Percentiles rank a stretch among this genome's conserved stretches.
Evolutionary conservation across 768 basidiomycete species (phyloP).

Genomic region (Ramaria sp.): DNA sequence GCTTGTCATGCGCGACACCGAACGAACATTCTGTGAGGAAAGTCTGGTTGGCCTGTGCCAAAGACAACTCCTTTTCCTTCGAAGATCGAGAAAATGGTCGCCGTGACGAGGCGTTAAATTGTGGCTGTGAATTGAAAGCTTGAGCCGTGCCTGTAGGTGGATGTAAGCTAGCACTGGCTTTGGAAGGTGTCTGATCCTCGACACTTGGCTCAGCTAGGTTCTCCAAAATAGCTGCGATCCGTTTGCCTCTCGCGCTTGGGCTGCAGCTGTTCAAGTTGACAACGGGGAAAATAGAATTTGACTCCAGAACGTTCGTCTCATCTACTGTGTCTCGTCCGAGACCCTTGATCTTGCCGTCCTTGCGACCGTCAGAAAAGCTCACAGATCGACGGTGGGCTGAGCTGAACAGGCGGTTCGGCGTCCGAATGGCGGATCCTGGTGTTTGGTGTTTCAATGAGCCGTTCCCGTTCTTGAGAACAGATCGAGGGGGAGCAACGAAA

Average conservation of each 20-base stretch:
- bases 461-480: slow-evolving; percentile 32
- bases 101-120: slow-evolving; percentile 21
- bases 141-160: slow-evolving; percentile 37
- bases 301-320: slow-evolving; percentile 11
- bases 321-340: slow-evolving; percentile 32
- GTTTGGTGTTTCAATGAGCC: slow-evolving; percentile 28
- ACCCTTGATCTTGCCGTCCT: slow-evolving; percentile 78
- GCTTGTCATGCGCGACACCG: slow-evolving; percentile 80
- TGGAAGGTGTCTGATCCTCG: slow-evolving; percentile 46
- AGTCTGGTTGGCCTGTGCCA: slow-evolving; percentile 35
- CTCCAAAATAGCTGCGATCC: slow-evolving; percentile 73
- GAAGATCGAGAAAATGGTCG: slow-evolving; percentile 24
- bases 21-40: slow-evolving; percentile 97
- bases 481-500: slow-evolving; percentile 21
- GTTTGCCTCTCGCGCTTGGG: slow-evolving; percentile 62
- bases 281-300: neutral
- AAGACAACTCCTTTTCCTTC: slow-evolving; percentile 22
- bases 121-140: slow-evolving; percentile 21
- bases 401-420: slow-evolving; percentile 1
- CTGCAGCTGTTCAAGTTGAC: slow-evolving; percentile 11
- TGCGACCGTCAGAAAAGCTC: slow-evolving; percentile 93
- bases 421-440: slow-evolving; percentile 27
- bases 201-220: slow-evolving; percentile 50
- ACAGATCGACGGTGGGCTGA: slow-evolving; percentile 66
- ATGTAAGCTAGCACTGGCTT: slow-evolving; percentile 33